Base-by-base conservation (phyloP, 768 basidiomycete genomes). In the Agaricus blazei region DNA sequence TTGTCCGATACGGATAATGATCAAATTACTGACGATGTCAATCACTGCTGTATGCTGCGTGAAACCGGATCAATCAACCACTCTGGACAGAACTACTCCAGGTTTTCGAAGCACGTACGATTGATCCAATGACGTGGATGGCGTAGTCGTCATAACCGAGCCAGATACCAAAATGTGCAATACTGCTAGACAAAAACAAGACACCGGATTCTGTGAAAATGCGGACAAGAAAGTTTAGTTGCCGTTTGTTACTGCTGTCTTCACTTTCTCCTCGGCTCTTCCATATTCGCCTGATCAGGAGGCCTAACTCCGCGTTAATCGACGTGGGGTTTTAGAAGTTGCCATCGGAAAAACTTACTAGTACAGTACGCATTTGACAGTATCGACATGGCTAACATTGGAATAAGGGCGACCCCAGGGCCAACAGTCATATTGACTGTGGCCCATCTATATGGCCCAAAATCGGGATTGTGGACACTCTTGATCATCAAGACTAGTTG, bases 361-460 rank as follows among this genome's bases (percentile, higher is more conserved):
- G 58, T 59, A 8, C 41, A 50, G 34, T 59, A 59, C 15, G 42
- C 36, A 19, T 59, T 59, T 26, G 57, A 15, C 8, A 44, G 42
- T 9, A 51, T 51, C 14, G 55, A 56, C 23, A 44, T 52, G 1
- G n/a, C 58, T 55, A 50, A 56, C 41, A 57, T 56, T n/a, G 53
- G 53, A 9, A 27, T 56, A 31, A 46, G 41, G 43, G 49, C 42
- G 28, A 56, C 48, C 11, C 57, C 51, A 12, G 57, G 57, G 3
- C 54, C 49, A 14, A 59, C 15, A 23, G 29, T n/a, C 57, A 58
- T 58, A 34, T 52, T 52, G 8, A 58, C 51, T 1, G 34, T 29
- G 24, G 34, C 44, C 58, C 43, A 46, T 36, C 37, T 40, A 29
- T 19, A 34, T 24, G 50, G 54, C 3, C 54, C 51, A 8, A 57